A percentile compares a stretch with the other conserved stretches of the same genome.
Conservation (phyloP, 1,284 basidiomycete species). For the Cryptococcus sp. region DNA sequence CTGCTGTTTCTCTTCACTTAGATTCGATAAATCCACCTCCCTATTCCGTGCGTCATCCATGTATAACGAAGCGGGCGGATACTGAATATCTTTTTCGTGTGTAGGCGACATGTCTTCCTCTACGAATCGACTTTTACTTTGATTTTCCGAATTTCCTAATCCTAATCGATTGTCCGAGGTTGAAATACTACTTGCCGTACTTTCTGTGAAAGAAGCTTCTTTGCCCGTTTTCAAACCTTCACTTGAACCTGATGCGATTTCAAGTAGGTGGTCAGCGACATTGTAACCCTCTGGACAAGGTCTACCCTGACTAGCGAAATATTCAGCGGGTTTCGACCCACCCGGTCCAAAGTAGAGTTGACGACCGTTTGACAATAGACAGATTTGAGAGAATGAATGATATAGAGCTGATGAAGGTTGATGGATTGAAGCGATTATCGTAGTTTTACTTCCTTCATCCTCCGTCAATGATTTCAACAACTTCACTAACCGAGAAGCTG, state of each 20-base stretch:
- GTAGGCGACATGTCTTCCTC: conserved; percentile 8
- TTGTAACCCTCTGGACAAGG: conserved; percentile 71
- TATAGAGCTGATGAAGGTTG: conserved; percentile 79
- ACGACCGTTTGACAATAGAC: conserved; percentile 70
- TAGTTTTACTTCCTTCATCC: conserved; percentile 63
- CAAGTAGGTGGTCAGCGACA: conserved; percentile 80
- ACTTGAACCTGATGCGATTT: conserved; percentile 64
- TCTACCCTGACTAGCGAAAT: conserved; percentile 56
- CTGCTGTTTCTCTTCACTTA: conserved; percentile 8
- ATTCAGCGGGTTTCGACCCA: conserved; percentile 59
- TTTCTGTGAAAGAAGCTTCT: background rate
- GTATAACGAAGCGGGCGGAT: conserved; percentile 15
- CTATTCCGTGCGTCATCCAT: background rate
- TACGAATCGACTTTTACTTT: conserved; percentile 41
- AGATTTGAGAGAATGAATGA: conserved; percentile 73
- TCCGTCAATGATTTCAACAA: conserved; percentile 70
- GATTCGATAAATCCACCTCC: conserved; percentile 15
- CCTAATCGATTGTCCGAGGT: background rate
- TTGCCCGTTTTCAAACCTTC: conserved; percentile 45
- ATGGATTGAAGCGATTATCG: conserved; percentile 80
- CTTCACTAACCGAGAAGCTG: conserved; percentile 69
- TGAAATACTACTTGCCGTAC: too few species aligned
- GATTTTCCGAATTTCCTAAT: background rate
- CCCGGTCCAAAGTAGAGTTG: conserved; percentile 77
- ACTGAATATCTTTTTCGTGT: conserved; percentile 13